These are phyloP conservation scores for Trypanosoma congolense DNA, from an alignment of 208 protist genomes.

Conservation along the genomic window DNA sequence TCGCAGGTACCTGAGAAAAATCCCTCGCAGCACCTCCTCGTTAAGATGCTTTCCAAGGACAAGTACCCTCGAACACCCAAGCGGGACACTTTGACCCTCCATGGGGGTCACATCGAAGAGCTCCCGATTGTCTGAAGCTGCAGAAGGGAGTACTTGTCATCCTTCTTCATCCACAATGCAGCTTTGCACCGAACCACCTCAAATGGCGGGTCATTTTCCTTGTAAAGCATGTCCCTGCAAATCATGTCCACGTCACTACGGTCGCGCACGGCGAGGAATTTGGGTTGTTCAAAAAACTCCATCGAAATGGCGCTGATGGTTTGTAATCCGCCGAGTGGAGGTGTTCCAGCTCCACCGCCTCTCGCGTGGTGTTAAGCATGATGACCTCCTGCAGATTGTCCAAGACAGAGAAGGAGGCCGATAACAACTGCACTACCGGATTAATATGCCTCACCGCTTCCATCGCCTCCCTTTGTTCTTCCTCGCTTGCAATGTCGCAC, in stretches of 20 bases:
- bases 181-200: slow-evolving; percentile 88
- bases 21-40: slow-evolving; percentile 42
- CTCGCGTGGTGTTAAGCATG: slow-evolving; percentile 75
- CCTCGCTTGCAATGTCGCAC: slow-evolving; percentile 75
- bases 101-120: slow-evolving; percentile 79
- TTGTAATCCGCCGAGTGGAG: slow-evolving; percentile 49
- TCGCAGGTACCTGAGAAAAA: slow-evolving; percentile 65
- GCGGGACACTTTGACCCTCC: slow-evolving; percentile 64
- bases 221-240: slow-evolving; percentile 74
- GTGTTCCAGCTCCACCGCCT: slow-evolving; percentile 38
- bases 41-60: slow-evolving; percentile 69
- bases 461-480: slow-evolving; percentile 43
- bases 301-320: slow-evolving; percentile 67
- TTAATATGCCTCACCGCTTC: slow-evolving; percentile 55
- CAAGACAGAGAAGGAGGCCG: slow-evolving; percentile 48
- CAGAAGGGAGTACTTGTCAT: slow-evolving; percentile 49
- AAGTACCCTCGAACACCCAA: slow-evolving; percentile 62
- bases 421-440: slow-evolving; percentile 53
- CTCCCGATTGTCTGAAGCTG: slow-evolving; percentile 86
- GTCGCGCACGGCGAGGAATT: slow-evolving; percentile 38
- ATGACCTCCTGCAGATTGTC: slow-evolving; percentile 64
- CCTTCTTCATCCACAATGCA: slow-evolving; percentile 68
- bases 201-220: slow-evolving; percentile 50
- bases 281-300: slow-evolving; percentile 51
- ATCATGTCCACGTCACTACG: slow-evolving; percentile 57